These are phyloP conservation scores for Acidiella bohemica DNA, from an alignment of 495 filamentous ascomycete species.

Conservation along the genomic window DNA sequence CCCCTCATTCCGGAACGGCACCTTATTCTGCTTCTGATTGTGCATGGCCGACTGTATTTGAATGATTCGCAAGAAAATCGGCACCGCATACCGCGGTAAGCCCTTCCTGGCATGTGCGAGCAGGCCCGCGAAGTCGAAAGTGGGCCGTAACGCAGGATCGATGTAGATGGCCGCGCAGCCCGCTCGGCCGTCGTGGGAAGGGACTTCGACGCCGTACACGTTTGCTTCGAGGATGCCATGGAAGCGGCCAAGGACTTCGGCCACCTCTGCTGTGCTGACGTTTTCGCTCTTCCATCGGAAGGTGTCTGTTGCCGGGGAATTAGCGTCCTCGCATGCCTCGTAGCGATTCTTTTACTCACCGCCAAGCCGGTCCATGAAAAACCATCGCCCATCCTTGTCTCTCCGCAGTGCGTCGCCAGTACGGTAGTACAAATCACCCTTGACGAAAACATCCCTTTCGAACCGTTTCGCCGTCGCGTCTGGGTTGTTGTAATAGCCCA, in stretches of 20 bases:
- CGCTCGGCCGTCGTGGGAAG: slow-evolving; percentile 53
- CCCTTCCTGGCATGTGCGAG: slow-evolving; percentile 34
- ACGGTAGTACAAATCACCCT: slow-evolving; percentile 66
- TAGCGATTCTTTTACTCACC: too few species aligned
- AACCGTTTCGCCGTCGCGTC: slow-evolving; percentile 57
- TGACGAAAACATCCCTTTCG: slow-evolving; percentile 53
- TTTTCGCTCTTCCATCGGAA: slow-evolving; percentile 93
- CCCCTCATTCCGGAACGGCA: slow-evolving; percentile 55
- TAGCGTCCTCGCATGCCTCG: too few species aligned
- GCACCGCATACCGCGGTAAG: slow-evolving; percentile 63
- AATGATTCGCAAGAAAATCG: slow-evolving; percentile 57
- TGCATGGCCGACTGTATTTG: slow-evolving; percentile 49
- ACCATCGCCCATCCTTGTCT: slow-evolving; percentile 57
- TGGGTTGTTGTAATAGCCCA: slow-evolving; percentile 53
- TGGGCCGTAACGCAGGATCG: slow-evolving; percentile 12
- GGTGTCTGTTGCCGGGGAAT: too few species aligned
- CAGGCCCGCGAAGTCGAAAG: slow-evolving; percentile 25
- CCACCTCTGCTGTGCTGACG: slow-evolving; percentile 28
- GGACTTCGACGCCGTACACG: slow-evolving; percentile 28
- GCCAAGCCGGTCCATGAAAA: slow-evolving; percentile 66
- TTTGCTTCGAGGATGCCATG: slow-evolving; percentile 27
- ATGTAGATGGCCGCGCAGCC: slow-evolving; percentile 41
- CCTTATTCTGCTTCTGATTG: slow-evolving; percentile 79
- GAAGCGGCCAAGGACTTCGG: slow-evolving; percentile 25
- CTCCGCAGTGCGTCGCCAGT: slow-evolving; percentile 60